Conservation (phyloP, 306 rosid species). For the Lathyrus aphaca region DNA sequence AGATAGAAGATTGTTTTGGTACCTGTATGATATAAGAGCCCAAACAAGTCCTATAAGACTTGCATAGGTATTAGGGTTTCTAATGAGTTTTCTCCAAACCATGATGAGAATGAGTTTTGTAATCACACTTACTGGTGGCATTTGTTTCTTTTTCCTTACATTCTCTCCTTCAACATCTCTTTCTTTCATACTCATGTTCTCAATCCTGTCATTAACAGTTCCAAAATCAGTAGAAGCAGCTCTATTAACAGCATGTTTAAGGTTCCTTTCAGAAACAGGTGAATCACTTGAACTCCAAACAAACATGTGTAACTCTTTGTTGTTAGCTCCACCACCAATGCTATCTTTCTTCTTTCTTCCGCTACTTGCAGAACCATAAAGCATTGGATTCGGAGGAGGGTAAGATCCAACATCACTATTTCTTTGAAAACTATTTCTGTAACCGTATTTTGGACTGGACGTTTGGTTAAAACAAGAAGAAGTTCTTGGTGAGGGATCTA, state of each 20-base stretch:
- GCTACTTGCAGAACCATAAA: background rate
- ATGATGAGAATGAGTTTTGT: constrained; percentile 86
- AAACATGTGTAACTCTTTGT: constrained; percentile 87
- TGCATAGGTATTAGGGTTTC: constrained; percentile 91
- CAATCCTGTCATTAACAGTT: constrained; percentile 53
- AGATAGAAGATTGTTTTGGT: background rate
- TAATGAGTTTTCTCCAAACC: constrained; percentile 95
- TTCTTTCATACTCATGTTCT: constrained; percentile 64
- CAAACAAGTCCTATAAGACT: constrained; percentile 76
- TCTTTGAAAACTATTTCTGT: constrained; percentile 45
- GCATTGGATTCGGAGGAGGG: background rate
- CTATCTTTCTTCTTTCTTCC: background rate
- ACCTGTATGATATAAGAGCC: constrained; percentile 87
- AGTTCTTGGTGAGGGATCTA: constrained; percentile 78
- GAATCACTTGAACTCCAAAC: constrained; percentile 93
- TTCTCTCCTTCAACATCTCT: constrained; percentile 45
- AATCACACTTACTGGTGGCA: constrained; percentile 93
- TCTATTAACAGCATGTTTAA: constrained; percentile 63
- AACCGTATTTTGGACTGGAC: background rate
- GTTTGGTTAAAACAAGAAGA: constrained; percentile 82
- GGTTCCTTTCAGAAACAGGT: constrained; percentile 78
- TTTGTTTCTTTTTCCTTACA: constrained; percentile 54
- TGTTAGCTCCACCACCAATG: constrained; percentile 40
- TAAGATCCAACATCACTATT: constrained; percentile 45
- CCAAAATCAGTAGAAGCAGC: constrained; percentile 63